A percentile compares a stretch with the other conserved stretches of the same genome.
Conservation (phyloP, 1,139 yeast genomes). For the Hemisphaericaspora xylanilytica region DNA sequence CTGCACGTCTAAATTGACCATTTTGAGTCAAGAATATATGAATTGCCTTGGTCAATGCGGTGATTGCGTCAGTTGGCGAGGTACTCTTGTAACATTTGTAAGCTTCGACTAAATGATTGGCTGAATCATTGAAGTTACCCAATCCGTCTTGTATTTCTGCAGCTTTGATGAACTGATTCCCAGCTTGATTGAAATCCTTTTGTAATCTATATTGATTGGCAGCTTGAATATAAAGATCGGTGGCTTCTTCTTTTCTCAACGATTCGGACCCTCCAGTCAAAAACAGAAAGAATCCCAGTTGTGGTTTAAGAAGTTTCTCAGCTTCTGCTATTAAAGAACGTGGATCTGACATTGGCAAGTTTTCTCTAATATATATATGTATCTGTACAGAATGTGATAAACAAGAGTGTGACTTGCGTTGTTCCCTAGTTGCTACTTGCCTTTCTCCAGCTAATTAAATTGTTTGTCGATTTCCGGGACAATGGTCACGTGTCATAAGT, state of each 20-base stretch:
- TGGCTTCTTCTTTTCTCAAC: constrained; percentile 81
- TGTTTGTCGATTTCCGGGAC: no score
- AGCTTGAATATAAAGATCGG: constrained; percentile 85
- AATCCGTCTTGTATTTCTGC: constrained; percentile 76
- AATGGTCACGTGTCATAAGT: no score
- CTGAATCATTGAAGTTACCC: constrained; percentile 85
- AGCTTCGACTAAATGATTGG: constrained; percentile 87
- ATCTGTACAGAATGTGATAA: no score
- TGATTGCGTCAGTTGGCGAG: constrained; percentile 75
- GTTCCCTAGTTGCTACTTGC: no score
- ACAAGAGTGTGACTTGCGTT: no score
- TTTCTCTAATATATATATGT: no score
- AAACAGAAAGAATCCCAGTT: constrained; percentile 69
- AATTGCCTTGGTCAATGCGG: constrained; percentile 73
- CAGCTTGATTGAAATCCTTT: constrained; percentile 72
- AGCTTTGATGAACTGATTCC: constrained; percentile 80
- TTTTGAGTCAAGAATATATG: constrained; percentile 74
- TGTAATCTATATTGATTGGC: constrained; percentile 81
- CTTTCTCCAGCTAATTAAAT: no score
- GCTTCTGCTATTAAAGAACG: constrained; percentile 43
- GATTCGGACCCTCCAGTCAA: constrained; percentile 69
- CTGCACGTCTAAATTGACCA: constrained; percentile 96
- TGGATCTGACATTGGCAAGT: constrained; percentile 43
- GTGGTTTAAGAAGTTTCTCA: constrained; percentile 53
- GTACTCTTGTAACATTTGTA: constrained; percentile 79